Conservation (phyloP, 164 flowering plant species). For the Magnolia sinica region DNA sequence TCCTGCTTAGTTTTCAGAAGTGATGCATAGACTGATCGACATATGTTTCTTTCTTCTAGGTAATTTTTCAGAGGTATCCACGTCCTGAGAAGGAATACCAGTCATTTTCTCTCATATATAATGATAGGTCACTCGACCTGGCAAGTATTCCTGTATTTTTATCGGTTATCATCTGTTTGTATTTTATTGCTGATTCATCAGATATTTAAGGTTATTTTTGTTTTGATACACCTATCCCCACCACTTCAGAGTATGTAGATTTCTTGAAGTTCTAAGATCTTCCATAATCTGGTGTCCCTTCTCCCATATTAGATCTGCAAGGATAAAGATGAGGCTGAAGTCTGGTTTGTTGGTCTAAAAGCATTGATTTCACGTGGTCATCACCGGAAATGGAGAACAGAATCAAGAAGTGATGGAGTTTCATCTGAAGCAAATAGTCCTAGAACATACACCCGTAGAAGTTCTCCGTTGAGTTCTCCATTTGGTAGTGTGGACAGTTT, state of each 20-base stretch:
- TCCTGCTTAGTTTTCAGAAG: not conserved
- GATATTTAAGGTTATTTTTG: not conserved
- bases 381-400: constrained; percentile 86
- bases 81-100: constrained; percentile 98
- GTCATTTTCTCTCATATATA: constrained; percentile 88
- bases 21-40: constrained; percentile 8
- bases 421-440: constrained; percentile 96
- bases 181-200: not conserved
- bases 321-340: constrained; percentile 99
- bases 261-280: not conserved
- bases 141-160: constrained; percentile 31
- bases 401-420: constrained; percentile 93
- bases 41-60: constrained; percentile 37
- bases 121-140: constrained; percentile 85
- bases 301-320: constrained; percentile 72
- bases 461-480: constrained; percentile 94
- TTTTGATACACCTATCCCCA: not conserved
- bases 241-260: not conserved
- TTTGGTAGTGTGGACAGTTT: constrained; percentile 75
- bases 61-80: constrained; percentile 92
- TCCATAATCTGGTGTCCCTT: constrained; percentile 8
- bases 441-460: constrained; percentile 81
- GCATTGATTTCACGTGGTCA: constrained; percentile 87
- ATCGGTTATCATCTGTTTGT: constrained; percentile 1
- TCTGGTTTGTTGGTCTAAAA: constrained; percentile 96